Conservation (phyloP, 371 early-diverging fungal species). For the Pancytospora epiphaga region DNA sequence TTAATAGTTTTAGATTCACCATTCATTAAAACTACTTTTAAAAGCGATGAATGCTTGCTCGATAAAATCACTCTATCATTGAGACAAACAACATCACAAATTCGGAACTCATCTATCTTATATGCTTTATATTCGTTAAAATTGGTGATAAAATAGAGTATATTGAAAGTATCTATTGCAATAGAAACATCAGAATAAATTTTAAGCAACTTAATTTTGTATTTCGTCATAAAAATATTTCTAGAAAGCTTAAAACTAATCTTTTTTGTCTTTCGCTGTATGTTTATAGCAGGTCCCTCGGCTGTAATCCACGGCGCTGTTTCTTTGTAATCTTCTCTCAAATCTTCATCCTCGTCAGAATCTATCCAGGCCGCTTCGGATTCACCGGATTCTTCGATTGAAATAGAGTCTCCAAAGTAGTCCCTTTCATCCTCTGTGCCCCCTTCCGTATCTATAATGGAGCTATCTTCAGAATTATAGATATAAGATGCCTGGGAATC, state of each 20-base stretch:
- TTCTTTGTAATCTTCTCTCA: constrained; percentile 7
- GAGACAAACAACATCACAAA: constrained; percentile 21
- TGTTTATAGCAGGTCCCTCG: constrained; percentile 24
- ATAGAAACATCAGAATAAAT: constrained; percentile 1
- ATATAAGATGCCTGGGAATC: constrained; percentile 15
- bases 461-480: constrained; percentile 5
- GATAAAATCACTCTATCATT: constrained; percentile 24
- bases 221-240: constrained; percentile 38
- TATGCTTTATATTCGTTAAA: constrained; percentile 26
- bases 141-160: constrained; percentile 36
- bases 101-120: constrained; percentile 35
- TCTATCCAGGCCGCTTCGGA: constrained; percentile 42
- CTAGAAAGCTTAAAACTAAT: constrained; percentile 10
- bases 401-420: constrained; percentile 14
- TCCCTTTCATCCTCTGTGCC: constrained; percentile 29
- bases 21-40: constrained; percentile 25
- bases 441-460: not conserved
- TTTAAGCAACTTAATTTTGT: constrained; percentile 39
- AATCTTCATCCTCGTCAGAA: constrained; percentile 21
- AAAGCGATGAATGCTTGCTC: not conserved
- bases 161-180: constrained; percentile 46
- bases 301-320: constrained; percentile 28
- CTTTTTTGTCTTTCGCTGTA: constrained; percentile 1
- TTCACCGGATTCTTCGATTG: not conserved
- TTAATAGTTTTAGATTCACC: constrained; percentile 21